These are phyloP conservation scores for Nymphaea thermarum DNA, from an alignment of 164 flowering plant genomes.

Conservation along the genomic window DNA sequence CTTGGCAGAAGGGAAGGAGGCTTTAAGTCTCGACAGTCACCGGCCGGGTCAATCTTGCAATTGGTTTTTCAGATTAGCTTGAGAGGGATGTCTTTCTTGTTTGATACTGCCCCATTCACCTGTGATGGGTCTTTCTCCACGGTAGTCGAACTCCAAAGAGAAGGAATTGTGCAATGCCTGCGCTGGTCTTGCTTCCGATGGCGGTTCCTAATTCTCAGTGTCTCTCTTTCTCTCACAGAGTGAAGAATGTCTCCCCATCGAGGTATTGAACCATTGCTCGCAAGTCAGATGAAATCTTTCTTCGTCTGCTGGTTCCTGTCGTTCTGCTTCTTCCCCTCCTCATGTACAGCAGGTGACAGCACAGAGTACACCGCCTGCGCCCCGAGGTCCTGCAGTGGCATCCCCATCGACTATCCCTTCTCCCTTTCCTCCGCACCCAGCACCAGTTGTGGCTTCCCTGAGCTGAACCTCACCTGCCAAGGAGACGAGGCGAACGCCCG, in stretches of 20 bases:
- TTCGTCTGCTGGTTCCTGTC: not conserved
- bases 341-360: not conserved
- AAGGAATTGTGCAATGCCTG: too few species aligned
- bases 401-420: not conserved
- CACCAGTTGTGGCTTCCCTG: not conserved
- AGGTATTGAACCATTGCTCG: not conserved
- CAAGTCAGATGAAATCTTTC: not conserved
- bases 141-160: too few species aligned
- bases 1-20: too few species aligned
- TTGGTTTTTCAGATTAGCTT: too few species aligned
- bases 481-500: not conserved
- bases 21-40: too few species aligned
- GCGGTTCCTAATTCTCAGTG: too few species aligned
- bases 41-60: too few species aligned
- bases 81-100: too few species aligned
- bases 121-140: too few species aligned
- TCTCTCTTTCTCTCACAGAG: too few species aligned
- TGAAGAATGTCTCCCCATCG: not conserved
- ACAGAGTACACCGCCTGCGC: not conserved
- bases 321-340: not conserved
- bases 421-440: not conserved
- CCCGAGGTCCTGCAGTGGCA: not conserved
- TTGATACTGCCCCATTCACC: too few species aligned
- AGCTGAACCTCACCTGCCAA: not conserved
- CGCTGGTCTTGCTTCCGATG: too few species aligned